Percentiles rank a stretch among this genome's conserved stretches.
Conservation (phyloP, 352 stramenopile species). For the Phytophthora uliginosa region DNA sequence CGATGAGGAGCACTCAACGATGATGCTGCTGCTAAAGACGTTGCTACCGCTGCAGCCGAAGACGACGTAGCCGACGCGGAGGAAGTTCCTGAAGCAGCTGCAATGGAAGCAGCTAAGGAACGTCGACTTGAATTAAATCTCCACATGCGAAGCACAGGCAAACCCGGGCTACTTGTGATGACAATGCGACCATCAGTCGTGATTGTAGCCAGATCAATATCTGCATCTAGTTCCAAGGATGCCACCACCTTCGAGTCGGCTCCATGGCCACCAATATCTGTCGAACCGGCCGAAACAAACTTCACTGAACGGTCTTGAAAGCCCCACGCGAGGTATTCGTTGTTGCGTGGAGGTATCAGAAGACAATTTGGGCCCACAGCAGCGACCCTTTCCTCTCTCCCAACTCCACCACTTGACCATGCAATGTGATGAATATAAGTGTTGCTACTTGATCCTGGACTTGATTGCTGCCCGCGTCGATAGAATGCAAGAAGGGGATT, state of each 20-base stretch:
- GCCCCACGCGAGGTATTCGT: constrained; percentile 78
- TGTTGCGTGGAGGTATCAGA: constrained; percentile 68
- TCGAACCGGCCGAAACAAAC: constrained; percentile 52
- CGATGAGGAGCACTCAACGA: constrained; percentile 38
- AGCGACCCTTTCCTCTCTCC: constrained; percentile 59
- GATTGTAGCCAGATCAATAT: constrained; percentile 63
- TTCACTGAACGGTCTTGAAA: constrained; percentile 79
- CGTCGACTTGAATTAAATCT: constrained; percentile 41
- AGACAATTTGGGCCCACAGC: constrained; percentile 56
- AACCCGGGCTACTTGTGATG: constrained; percentile 52
- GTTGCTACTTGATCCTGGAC: constrained; percentile 2
- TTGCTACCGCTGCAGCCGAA: constrained; percentile 38
- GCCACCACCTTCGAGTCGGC: constrained; percentile 69
- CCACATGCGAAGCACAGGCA: constrained; percentile 71
- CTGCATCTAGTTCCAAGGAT: constrained; percentile 67
- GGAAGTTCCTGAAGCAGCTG: constrained; percentile 33
- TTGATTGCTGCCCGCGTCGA: constrained; percentile 34
- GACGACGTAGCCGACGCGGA: constrained; percentile 34
- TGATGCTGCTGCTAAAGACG: constrained; percentile 36
- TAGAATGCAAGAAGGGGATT: constrained; percentile 61
- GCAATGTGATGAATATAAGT: constrained; percentile 57
- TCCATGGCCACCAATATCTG: constrained; percentile 51
- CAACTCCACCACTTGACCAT: constrained; percentile 55
- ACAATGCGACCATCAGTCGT: constrained; percentile 73
- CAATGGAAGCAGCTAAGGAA: constrained; percentile 35